Percentiles rank a stretch among this genome's conserved stretches.
Conservation (phyloP, 805 yeast species). For the Vanderwaltozyma tropicalis region DNA sequence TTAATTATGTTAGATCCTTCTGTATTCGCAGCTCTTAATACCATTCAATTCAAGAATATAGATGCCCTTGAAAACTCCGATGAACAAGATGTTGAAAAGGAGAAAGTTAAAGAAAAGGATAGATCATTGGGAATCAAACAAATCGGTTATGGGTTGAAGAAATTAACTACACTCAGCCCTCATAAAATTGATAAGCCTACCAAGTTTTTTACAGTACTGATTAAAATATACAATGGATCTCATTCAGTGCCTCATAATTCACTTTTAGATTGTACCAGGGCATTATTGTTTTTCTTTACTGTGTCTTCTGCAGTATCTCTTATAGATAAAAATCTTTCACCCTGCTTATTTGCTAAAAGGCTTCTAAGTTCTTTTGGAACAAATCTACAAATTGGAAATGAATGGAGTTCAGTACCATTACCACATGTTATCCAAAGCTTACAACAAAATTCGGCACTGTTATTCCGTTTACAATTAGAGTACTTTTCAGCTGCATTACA, state of each 20-base stretch:
- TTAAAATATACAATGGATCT: constrained; percentile 21
- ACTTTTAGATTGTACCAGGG: constrained; percentile 17
- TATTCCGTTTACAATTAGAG: constrained; percentile 20
- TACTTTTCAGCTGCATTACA: constrained; percentile 25
- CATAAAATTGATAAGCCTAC: constrained; percentile 10
- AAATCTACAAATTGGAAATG: constrained; percentile 15
- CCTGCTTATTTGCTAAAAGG: constrained; percentile 15
- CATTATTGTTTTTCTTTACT: constrained; percentile 12
- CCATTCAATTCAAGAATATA: constrained; percentile 15
- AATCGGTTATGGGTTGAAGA: constrained; percentile 19
- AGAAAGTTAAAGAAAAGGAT: constrained; percentile 4
- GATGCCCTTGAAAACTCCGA: neutral
- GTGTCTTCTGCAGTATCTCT: constrained; percentile 15
- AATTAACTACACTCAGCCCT: constrained; percentile 11
- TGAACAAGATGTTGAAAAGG: neutral
- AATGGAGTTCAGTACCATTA: constrained; percentile 12
- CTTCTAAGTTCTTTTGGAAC: constrained; percentile 12
- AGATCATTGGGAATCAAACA: constrained; percentile 7
- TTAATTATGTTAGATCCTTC: constrained; percentile 21
- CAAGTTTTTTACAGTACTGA: constrained; percentile 16
- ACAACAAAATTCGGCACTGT: constrained; percentile 11
- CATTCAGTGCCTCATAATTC: constrained; percentile 18
- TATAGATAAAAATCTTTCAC: constrained; percentile 7
- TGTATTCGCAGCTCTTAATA: constrained; percentile 17
- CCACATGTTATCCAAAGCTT: constrained; percentile 10